phyloP scores from a whole-genome alignment of 2,329 filamentous ascomycete species.

The Dactylellina cionopaga region DNA sequence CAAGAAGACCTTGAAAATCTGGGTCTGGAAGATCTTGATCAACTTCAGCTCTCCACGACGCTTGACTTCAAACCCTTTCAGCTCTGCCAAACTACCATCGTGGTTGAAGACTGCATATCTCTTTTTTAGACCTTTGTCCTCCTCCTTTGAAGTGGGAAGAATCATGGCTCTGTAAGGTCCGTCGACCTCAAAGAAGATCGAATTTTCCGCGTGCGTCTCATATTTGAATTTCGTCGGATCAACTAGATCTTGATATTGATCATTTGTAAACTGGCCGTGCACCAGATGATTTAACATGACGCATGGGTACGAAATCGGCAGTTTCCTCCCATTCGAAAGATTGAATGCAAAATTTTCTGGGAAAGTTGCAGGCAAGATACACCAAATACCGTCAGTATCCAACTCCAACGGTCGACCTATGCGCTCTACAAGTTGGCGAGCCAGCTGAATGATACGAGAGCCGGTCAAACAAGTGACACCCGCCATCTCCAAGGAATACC shows the following conservation, averaged over 20 bases:
- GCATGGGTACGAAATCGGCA: conserved; percentile 96
- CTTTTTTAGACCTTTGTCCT: conserved; percentile 99
- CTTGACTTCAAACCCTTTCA: conserved; percentile 98
- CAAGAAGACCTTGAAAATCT: conserved; percentile 99
- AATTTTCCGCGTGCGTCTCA: conserved; percentile 97
- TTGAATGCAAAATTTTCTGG: conserved; percentile 97
- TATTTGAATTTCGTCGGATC: conserved; percentile 86
- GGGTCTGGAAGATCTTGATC: conserved; percentile 99
- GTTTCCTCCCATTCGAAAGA: conserved; percentile 93
- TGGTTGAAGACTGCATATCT: conserved; percentile 99
- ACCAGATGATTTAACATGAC: conserved; percentile 99
- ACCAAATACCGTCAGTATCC: conserved; percentile 99
- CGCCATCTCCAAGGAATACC: conserved; percentile 99
- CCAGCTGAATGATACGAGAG: conserved; percentile 96
- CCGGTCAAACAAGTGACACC: conserved; percentile 97
- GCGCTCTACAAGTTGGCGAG: conserved; percentile 88
- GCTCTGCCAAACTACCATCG: conserved; percentile 90
- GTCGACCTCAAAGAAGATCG: conserved; percentile 99
- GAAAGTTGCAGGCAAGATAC: conserved; percentile 94
- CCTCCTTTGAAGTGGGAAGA: conserved; percentile 94
- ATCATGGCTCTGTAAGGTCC: conserved; percentile 98
- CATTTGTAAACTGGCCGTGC: conserved; percentile 92
- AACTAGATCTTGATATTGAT: conserved; percentile 91
- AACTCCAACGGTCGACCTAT: conserved; percentile 92
- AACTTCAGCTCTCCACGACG: conserved; percentile 96